Evolutionary conservation across 1,284 basidiomycete genomes (phyloP), one percentile per base, ranked within the genome.

Genomic region (Rhodotorula sp.): DNA sequence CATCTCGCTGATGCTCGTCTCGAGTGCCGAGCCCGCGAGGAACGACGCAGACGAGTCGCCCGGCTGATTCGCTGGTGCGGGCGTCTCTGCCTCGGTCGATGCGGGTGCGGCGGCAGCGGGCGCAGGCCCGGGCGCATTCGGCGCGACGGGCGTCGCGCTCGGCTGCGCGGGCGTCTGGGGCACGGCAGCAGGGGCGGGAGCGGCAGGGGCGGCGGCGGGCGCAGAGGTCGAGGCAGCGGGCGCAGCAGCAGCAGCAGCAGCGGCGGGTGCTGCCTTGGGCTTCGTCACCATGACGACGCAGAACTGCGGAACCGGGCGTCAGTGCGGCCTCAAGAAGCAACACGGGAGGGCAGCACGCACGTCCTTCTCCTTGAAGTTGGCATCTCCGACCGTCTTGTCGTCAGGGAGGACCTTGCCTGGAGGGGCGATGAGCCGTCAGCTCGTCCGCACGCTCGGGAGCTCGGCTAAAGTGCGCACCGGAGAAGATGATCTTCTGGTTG

Each of bases 281-380:
- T 97, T 99, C 66, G 93, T 89, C 58, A 98, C 92, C 96, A 99
- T 99, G 60, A 99, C 88, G 25, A 99, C 97, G 71, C 99, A 85
- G 84, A 99, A 99, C 82, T 76, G 67, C 52, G 25, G 7, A 60
- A 7, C 2, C 13, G 3, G 50, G 23, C 50, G 21, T 9, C 19
- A 14, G 49, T 48, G 44, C 46, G 52, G 8, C 44, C 21, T 8
- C 13, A 14, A 27, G 34, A n/a, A 14, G 3, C 25, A 8, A 2
- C 5, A 21, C 25, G 7, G 10, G 12, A 19, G 25, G 14, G 7
- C 4, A n/a, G 23, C 45, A 67, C 75, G 55, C 34, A 73, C 75
- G 63, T 97, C 96, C 85, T 97, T 99, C 84, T 99, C 96, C 84
- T 97, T 96, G 85, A 99, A 92, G 72, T 91, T 89, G 80, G 91